phyloP scores from a whole-genome alignment of 1,139 yeast genomes.

The Chernovozyma aurita region DNA sequence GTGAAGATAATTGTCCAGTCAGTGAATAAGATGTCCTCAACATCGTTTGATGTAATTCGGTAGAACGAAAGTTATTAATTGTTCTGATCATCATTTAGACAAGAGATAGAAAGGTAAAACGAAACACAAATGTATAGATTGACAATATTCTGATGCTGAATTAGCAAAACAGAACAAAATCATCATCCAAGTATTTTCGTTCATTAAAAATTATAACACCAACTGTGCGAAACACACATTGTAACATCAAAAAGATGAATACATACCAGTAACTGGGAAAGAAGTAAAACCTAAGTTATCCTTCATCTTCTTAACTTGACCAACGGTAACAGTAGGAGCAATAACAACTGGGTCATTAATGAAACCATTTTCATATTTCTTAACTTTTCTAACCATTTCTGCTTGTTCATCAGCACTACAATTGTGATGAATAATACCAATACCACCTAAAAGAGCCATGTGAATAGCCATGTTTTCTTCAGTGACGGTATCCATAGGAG shows the following conservation, averaged over 20 bases:
- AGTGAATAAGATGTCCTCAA: slow-evolving; percentile 69
- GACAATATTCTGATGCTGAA: not conserved
- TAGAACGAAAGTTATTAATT: slow-evolving; percentile 97
- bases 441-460: slow-evolving; percentile 98
- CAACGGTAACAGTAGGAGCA: slow-evolving; percentile 70
- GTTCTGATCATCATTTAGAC: slow-evolving; percentile 56
- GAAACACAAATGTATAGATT: not conserved
- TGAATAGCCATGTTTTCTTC: slow-evolving; percentile 97
- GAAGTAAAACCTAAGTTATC: slow-evolving; percentile 85
- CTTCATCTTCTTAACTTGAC: slow-evolving; percentile 73
- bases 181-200: too few relatives aligned
- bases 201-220: too few relatives aligned
- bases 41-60: slow-evolving; percentile 98
- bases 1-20: slow-evolving; percentile 16
- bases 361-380: slow-evolving; percentile 96
- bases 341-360: slow-evolving; percentile 92
- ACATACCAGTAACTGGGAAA: slow-evolving; percentile 99
- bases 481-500: slow-evolving; percentile 99
- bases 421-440: slow-evolving; percentile 98
- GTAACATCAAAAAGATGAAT: too few relatives aligned
- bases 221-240: too few relatives aligned
- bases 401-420: slow-evolving; percentile 97
- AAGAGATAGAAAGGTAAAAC: slow-evolving; percentile 8
- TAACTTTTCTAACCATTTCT: slow-evolving; percentile 94
- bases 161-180: too few relatives aligned